Evolutionary conservation across 257 asterid genomes (phyloP).

Genomic region (Plantago ovata): DNA sequence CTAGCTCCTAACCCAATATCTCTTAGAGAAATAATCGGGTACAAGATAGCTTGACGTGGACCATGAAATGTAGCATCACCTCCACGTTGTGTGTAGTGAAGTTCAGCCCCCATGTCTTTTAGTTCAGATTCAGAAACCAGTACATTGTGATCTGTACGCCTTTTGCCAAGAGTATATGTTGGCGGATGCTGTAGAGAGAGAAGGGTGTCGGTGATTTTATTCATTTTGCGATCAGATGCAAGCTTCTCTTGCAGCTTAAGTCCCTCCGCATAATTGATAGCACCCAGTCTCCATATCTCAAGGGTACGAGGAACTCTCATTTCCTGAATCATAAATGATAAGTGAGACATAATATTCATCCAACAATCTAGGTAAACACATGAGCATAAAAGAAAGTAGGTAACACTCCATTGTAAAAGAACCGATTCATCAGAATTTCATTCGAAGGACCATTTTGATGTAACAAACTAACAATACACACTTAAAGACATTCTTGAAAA

Average conservation of each 20-base stretch:
- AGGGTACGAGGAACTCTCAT: constrained; percentile 37
- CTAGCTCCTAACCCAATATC: constrained; percentile 68
- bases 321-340: constrained; percentile 16
- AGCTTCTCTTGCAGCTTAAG: constrained; percentile 63
- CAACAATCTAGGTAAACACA: background rate
- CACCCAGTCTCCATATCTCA: constrained; percentile 61
- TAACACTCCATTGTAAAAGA: no score
- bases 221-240: constrained; percentile 43
- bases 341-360: constrained; percentile 8
- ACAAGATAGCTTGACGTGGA: constrained; percentile 65
- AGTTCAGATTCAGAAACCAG: constrained; percentile 53
- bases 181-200: constrained; percentile 74
- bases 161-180: constrained; percentile 71
- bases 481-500: no score
- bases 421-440: no score
- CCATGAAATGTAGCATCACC: constrained; percentile 86
- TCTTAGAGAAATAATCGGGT: constrained; percentile 58
- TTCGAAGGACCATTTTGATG: no score
- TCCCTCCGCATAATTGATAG: constrained; percentile 49
- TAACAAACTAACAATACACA: no score
- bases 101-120: constrained; percentile 55
- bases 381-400: no score
- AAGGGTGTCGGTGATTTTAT: constrained; percentile 39
- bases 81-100: constrained; percentile 65
- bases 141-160: constrained; percentile 53